Conservation (phyloP, 2,329 filamentous ascomycete genomes). For the Fusarium redolens region DNA sequence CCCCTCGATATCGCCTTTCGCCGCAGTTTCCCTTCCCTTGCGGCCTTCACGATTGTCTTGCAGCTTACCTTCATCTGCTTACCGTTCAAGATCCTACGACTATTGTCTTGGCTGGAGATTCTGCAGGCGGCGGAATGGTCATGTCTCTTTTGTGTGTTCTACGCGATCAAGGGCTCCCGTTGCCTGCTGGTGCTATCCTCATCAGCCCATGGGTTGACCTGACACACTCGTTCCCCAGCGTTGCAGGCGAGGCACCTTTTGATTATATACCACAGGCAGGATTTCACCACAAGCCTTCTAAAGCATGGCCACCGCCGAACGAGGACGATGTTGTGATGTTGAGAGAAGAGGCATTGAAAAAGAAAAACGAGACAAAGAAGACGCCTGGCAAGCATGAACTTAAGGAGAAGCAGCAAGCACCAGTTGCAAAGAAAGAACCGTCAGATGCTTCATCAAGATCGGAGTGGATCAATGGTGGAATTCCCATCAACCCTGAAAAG, state of each 20-base stretch:
- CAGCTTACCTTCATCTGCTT: constrained; percentile 86
- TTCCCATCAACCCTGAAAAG: constrained; percentile 45
- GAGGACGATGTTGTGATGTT: constrained; percentile 74
- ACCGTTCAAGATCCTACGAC: constrained; percentile 80
- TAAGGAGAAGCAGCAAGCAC: constrained; percentile 50
- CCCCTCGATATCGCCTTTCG: constrained; percentile 85
- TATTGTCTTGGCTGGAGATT: constrained; percentile 91
- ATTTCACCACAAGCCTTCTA: constrained; percentile 90
- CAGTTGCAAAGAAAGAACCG: constrained; percentile 45
- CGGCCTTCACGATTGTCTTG: constrained; percentile 88
- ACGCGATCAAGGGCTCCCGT: constrained; percentile 82
- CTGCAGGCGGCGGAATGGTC: constrained; percentile 92
- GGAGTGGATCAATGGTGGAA: constrained; percentile 45
- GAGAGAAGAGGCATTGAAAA: constrained; percentile 62
- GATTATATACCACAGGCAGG: constrained; percentile 92
- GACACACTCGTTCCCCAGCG: constrained; percentile 93
- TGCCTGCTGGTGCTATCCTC: constrained; percentile 89
- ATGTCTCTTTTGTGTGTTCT: constrained; percentile 82
- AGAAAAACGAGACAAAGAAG: constrained; percentile 44
- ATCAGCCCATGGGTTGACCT: constrained; percentile 97
- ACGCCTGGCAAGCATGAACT: constrained; percentile 38
- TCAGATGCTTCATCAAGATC: constrained; percentile 36
- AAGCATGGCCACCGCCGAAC: constrained; percentile 92
- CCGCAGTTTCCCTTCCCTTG: constrained; percentile 98
- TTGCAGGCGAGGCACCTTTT: constrained; percentile 75